Evolutionary conservation across 495 filamentous ascomycete genomes (phyloP).

Genomic region (Aspergillus panamensis): DNA sequence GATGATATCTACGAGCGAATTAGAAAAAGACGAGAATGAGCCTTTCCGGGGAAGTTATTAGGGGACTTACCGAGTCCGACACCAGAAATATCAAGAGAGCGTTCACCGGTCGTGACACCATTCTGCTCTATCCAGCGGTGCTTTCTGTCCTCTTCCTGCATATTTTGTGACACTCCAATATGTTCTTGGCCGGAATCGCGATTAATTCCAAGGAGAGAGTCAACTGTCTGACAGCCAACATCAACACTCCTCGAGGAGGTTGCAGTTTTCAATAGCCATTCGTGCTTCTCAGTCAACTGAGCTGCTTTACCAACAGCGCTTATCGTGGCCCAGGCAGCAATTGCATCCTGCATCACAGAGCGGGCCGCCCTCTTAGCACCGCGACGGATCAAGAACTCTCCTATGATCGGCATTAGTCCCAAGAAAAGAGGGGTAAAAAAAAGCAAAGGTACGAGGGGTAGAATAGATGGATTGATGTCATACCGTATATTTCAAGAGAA

Average conservation of each 20-base stretch:
- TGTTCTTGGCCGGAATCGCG: constrained; percentile 57
- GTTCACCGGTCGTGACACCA: constrained; percentile 32
- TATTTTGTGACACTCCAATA: constrained; percentile 32
- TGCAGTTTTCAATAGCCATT: constrained; percentile 66
- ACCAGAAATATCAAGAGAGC: constrained; percentile 43
- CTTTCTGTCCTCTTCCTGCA: constrained; percentile 58
- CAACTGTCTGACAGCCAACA: constrained; percentile 68
- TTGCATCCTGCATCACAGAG: constrained; percentile 65
- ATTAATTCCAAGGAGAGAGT: constrained; percentile 43
- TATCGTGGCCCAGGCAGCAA: constrained; percentile 69
- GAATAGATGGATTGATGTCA: constrained; percentile 1
- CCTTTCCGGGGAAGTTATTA: background rate
- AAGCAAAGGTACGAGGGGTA: background rate
- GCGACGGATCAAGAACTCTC: constrained; percentile 68
- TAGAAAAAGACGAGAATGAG: constrained; percentile 29
- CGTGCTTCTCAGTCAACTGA: constrained; percentile 66
- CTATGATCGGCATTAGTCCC: constrained; percentile 33
- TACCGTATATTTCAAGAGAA: constrained; percentile 64
- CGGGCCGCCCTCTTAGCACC: constrained; percentile 71
- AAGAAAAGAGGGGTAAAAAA: background rate
- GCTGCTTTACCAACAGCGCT: constrained; percentile 71
- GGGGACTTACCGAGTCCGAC: constrained; percentile 39
- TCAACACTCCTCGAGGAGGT: constrained; percentile 61
- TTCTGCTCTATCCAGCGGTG: constrained; percentile 76
- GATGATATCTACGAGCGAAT: constrained; percentile 61